Evolutionary conservation across 352 stramenopile species (phyloP).

Genomic region (Globisporangium carolinianum): DNA sequence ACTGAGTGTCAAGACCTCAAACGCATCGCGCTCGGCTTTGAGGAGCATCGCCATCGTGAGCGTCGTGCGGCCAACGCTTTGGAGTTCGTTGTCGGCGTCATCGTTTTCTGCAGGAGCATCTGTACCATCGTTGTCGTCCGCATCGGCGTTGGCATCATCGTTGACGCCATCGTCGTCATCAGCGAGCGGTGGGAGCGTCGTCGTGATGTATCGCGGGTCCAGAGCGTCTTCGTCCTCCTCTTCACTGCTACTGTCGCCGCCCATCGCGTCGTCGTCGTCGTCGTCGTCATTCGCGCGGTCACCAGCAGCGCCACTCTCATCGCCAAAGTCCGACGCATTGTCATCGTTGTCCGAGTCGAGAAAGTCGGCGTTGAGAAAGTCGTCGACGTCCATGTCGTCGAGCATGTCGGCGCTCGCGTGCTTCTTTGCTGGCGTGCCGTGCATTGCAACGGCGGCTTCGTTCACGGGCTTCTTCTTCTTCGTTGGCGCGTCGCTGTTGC

Average conservation of each 20-base stretch:
- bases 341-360: slow-evolving; percentile 50
- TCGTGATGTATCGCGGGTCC: slow-evolving; percentile 71
- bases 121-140: slow-evolving; percentile 19
- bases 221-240: slow-evolving; percentile 79
- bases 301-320: slow-evolving; percentile 9
- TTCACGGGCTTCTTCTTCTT: slow-evolving; percentile 37
- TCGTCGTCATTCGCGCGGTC: slow-evolving; percentile 18
- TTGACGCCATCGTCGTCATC: slow-evolving; percentile 13
- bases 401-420: slow-evolving; percentile 65
- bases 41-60: slow-evolving; percentile 73
- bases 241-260: slow-evolving; percentile 61
- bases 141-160: slow-evolving; percentile 22
- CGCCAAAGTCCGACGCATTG: slow-evolving; percentile 16
- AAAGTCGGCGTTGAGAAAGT: slow-evolving; percentile 81
- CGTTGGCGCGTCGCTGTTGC: slow-evolving; percentile 50
- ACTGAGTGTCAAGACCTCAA: slow-evolving; percentile 83
- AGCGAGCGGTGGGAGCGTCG: slow-evolving; percentile 24
- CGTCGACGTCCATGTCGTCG: slow-evolving; percentile 85
- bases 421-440: slow-evolving; percentile 14
- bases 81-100: slow-evolving; percentile 17
- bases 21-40: slow-evolving; percentile 87
- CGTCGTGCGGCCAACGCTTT: slow-evolving; percentile 36
- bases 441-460: slow-evolving; percentile 14
- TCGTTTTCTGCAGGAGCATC: slow-evolving; percentile 12
- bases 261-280: slow-evolving; percentile 38